Evolutionary conservation across 2,329 filamentous ascomycete genomes (phyloP).

Genomic region (Colletotrichum euphorbiae): DNA sequence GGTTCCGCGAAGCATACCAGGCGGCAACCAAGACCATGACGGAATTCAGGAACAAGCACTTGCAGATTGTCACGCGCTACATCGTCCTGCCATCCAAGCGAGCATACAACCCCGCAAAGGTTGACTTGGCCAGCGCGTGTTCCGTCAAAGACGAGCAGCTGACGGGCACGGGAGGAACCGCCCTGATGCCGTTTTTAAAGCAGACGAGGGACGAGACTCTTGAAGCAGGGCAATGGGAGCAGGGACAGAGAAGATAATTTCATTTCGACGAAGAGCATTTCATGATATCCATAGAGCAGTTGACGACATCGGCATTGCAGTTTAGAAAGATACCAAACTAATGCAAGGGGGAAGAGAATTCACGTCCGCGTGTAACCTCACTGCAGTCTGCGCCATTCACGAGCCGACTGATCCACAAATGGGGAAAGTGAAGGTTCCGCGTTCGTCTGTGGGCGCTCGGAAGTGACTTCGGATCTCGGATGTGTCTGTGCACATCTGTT

Average conservation of each 20-base stretch:
- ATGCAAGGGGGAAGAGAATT: conserved; percentile 21
- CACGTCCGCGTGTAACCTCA: conserved; percentile 12
- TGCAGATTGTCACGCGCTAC: conserved; percentile 90
- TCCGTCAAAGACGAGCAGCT: conserved; percentile 60
- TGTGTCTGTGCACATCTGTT: background rate
- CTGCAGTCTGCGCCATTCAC: conserved; percentile 30
- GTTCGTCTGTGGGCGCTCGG: background rate
- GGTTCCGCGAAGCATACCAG: conserved; percentile 68
- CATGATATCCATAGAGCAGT: conserved; percentile 25
- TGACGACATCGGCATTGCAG: conserved; percentile 1
- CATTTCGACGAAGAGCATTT: background rate
- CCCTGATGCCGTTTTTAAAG: conserved; percentile 88
- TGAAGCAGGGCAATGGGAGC: conserved; percentile 49
- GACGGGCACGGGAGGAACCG: conserved; percentile 88
- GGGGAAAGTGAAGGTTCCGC: conserved; percentile 20
- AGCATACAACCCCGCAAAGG: conserved; percentile 45
- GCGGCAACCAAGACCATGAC: conserved; percentile 80
- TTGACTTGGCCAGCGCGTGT: conserved; percentile 59
- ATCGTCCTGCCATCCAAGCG: conserved; percentile 82
- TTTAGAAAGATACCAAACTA: conserved; percentile 22
- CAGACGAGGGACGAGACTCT: conserved; percentile 87
- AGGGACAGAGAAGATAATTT: background rate
- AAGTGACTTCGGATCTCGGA: conserved; percentile 27
- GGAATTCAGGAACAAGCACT: conserved; percentile 84
- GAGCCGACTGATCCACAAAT: conserved; percentile 20